phyloP scores from a whole-genome alignment of 2,329 filamentous ascomycete genomes.

The Colletotrichum gloeosporioides region DNA sequence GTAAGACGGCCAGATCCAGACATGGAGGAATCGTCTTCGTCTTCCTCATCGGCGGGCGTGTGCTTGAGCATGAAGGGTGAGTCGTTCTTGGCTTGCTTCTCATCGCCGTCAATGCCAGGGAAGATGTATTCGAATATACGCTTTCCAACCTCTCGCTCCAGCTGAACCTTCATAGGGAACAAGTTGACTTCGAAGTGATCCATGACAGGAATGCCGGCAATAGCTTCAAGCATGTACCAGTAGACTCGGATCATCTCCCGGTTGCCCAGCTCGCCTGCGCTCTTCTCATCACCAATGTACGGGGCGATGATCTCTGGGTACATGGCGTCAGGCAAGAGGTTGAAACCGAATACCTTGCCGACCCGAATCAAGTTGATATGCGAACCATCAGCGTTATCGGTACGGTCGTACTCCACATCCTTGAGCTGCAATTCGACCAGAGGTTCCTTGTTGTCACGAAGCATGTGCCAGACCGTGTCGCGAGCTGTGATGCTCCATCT shows the following conservation, averaged over 20 bases:
- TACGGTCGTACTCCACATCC: constrained; percentile 91
- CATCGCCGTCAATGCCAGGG: constrained; percentile 75
- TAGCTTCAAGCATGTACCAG: constrained; percentile 98
- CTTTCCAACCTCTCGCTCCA: constrained; percentile 91
- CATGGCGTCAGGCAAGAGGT: constrained; percentile 85
- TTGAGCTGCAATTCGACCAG: constrained; percentile 92
- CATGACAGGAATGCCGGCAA: constrained; percentile 96
- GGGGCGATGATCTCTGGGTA: constrained; percentile 97
- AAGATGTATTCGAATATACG: constrained; percentile 98
- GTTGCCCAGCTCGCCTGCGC: constrained; percentile 58
- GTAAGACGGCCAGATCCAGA: constrained; percentile 43
- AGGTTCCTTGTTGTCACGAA: constrained; percentile 85
- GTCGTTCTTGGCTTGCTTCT: constrained; percentile 55
- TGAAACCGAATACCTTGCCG: constrained; percentile 85
- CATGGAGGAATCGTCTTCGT: constrained; percentile 48
- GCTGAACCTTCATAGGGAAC: constrained; percentile 90
- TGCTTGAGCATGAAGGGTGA: constrained; percentile 64
- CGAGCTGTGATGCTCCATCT: constrained; percentile 93
- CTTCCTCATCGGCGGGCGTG: constrained; percentile 54
- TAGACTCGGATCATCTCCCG: constrained; percentile 91
- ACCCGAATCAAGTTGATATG: constrained; percentile 93
- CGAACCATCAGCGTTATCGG: constrained; percentile 95
- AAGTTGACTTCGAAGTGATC: constrained; percentile 96
- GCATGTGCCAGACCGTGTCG: constrained; percentile 97
- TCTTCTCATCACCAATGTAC: constrained; percentile 73